Evolutionary conservation across 2,329 filamentous ascomycete genomes (phyloP).

Genomic region (Pyrenophora seminiperda): DNA sequence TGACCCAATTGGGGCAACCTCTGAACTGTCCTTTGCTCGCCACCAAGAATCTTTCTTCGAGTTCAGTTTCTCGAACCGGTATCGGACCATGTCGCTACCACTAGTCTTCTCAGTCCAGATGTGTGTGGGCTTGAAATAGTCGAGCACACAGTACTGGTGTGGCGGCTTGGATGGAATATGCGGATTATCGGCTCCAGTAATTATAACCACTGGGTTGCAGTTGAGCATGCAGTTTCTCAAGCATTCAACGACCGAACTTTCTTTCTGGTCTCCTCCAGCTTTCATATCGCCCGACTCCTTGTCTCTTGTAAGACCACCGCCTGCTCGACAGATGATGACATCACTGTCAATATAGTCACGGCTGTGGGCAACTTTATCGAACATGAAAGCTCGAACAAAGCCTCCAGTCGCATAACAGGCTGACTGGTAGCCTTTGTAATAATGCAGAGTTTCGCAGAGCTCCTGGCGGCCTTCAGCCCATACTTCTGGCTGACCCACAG

Average conservation of each 20-base stretch:
- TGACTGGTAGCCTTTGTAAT: conserved; percentile 66
- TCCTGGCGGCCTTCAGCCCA: conserved; percentile 65
- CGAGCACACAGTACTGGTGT: conserved; percentile 68
- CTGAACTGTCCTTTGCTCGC: conserved; percentile 47
- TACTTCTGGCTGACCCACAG: conserved; percentile 53
- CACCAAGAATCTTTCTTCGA: conserved; percentile 63
- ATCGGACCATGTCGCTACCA: conserved; percentile 58
- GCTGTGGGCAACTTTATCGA: conserved; percentile 60
- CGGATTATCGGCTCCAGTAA: conserved; percentile 58
- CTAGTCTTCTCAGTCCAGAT: conserved; percentile 68
- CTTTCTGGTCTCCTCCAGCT: conserved; percentile 55
- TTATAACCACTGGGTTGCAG: conserved; percentile 58
- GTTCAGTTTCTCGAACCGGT: conserved; percentile 70
- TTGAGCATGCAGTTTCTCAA: conserved; percentile 55
- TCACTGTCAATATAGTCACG: conserved; percentile 65
- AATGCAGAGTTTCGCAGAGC: conserved; percentile 67
- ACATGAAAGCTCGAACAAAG: conserved; percentile 62
- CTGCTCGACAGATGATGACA: conserved; percentile 67
- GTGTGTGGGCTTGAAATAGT: conserved; percentile 70
- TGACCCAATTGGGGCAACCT: conserved; percentile 39
- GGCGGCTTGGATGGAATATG: conserved; percentile 58
- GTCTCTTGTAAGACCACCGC: conserved; percentile 59
- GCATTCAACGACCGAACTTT: conserved; percentile 45
- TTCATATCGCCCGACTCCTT: conserved; percentile 53
- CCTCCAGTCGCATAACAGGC: conserved; percentile 60